These are phyloP conservation scores for Monilinia aucupariae DNA, from an alignment of 2,329 filamentous ascomycete genomes.

Conservation along the genomic window DNA sequence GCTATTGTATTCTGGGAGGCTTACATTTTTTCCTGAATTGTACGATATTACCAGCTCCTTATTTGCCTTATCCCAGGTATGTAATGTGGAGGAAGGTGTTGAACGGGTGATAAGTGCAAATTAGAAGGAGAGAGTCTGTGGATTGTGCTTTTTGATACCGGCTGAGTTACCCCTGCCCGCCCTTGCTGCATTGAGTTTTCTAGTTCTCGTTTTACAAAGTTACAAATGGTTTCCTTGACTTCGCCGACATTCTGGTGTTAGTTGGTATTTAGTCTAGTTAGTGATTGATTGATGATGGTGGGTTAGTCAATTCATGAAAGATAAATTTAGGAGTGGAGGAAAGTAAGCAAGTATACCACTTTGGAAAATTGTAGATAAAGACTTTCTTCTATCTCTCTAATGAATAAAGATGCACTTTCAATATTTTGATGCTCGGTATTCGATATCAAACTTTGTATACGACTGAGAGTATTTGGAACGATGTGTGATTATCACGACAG, in stretches of 20 bases:
- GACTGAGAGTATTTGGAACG: not conserved
- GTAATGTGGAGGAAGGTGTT: conserved; percentile 16
- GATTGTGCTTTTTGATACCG: conserved; percentile 17
- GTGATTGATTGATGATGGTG: conserved; percentile 10
- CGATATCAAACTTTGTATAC: not conserved
- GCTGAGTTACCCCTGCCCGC: conserved; percentile 18
- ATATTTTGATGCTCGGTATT: not conserved
- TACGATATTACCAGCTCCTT: conserved; percentile 14
- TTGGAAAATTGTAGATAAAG: conserved; percentile 17
- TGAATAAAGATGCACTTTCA: conserved; percentile 4
- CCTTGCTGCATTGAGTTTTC: conserved; percentile 17
- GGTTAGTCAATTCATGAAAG: conserved; percentile 7
- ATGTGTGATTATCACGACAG: not conserved
- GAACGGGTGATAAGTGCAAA: conserved; percentile 7
- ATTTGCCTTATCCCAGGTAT: conserved; percentile 8
- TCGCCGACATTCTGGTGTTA: conserved; percentile 16
- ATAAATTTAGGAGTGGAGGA: conserved; percentile 8
- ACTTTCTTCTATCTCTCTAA: conserved; percentile 3
- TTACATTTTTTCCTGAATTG: conserved; percentile 16
- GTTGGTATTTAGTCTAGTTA: conserved; percentile 12
- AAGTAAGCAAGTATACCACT: conserved; percentile 14
- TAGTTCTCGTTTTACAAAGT: conserved; percentile 17
- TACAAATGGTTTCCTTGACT: conserved; percentile 17
- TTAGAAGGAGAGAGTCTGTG: conserved; percentile 6
- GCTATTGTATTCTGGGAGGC: conserved; percentile 12